Evolutionary conservation across 345 rosid genomes (phyloP).

Genomic region (Carallia brachiata): DNA sequence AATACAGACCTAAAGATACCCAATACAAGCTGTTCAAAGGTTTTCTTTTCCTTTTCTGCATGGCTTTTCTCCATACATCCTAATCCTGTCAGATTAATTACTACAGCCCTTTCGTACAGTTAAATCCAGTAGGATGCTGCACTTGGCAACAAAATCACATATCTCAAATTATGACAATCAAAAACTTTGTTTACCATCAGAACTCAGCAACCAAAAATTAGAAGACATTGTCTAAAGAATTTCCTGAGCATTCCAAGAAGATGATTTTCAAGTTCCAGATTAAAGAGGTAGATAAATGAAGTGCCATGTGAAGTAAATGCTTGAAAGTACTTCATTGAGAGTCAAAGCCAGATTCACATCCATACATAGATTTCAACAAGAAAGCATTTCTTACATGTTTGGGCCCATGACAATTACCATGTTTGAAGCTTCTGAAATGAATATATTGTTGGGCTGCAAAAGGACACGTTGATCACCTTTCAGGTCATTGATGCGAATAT

Average conservation of each 20-base stretch:
- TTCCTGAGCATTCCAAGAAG: neutral
- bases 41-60: too few species aligned
- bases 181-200: neutral
- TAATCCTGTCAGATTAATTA: too few species aligned
- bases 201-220: neutral
- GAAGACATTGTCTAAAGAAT: neutral
- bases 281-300: neutral
- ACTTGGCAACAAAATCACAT: neutral
- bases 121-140: neutral
- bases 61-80: too few species aligned
- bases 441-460: slow-evolving; percentile 86
- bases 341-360: too few species aligned
- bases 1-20: too few species aligned
- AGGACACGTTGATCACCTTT: slow-evolving; percentile 13
- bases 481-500: neutral
- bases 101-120: neutral
- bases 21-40: too few species aligned
- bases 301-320: neutral
- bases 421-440: slow-evolving; percentile 91
- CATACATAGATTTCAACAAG: neutral
- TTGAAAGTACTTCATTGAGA: neutral
- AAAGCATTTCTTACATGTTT: slow-evolving; percentile 65
- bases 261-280: neutral
- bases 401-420: slow-evolving; percentile 89
- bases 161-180: neutral